Conservation (phyloP, 1,139 yeast species). For the Yamadazyma songkhlaensis region DNA sequence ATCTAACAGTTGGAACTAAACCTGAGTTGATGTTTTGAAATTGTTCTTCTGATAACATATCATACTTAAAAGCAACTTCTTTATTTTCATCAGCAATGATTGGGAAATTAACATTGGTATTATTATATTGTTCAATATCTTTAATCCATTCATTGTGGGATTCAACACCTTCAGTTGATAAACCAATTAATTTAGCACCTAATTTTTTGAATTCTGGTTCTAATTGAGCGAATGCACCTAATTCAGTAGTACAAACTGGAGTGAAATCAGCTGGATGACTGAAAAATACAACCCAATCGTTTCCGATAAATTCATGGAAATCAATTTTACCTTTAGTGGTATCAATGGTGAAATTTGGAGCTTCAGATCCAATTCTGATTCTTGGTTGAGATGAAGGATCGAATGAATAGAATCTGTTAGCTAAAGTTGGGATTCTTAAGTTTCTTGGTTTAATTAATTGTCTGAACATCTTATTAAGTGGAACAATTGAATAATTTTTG, state of each 20-base stretch:
- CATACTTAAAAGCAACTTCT: constrained; percentile 65
- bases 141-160: constrained; percentile 79
- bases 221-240: constrained; percentile 82
- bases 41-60: constrained; percentile 51
- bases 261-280: constrained; percentile 89
- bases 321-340: constrained; percentile 72
- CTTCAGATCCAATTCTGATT: constrained; percentile 66
- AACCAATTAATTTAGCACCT: constrained; percentile 72
- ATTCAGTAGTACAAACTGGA: constrained; percentile 87
- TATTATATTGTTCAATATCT: constrained; percentile 78
- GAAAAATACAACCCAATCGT: constrained; percentile 75
- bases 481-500: no score
- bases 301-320: constrained; percentile 75
- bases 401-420: constrained; percentile 42
- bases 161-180: constrained; percentile 69
- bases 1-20: constrained; percentile 66
- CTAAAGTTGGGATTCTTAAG: neutral
- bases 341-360: constrained; percentile 76
- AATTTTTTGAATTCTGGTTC: constrained; percentile 80
- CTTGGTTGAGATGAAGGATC: constrained; percentile 66
- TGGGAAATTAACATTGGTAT: constrained; percentile 67
- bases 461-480: neutral
- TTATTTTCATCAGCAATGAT: constrained; percentile 76
- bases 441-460: neutral
- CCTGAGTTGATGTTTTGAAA: constrained; percentile 72